A percentile compares a stretch with the other conserved stretches of the same genome.
phyloP scores from a whole-genome alignment of 2,329 filamentous ascomycete species.

The Xylaria sp. region DNA sequence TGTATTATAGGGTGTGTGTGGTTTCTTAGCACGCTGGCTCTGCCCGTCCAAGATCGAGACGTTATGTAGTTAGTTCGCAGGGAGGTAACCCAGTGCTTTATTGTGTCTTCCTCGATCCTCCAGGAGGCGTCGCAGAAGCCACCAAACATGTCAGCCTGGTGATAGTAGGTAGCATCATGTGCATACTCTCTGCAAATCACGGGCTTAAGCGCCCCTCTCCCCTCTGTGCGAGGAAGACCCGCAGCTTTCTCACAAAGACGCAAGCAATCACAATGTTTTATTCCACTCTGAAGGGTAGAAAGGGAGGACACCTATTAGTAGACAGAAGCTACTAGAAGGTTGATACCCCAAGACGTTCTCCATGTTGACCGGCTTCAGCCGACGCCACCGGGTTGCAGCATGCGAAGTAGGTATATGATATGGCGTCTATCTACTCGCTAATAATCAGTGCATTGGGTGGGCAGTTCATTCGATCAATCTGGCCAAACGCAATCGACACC shows the following conservation, averaged over 20 bases:
- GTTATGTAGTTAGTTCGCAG: not conserved
- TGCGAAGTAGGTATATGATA: not conserved
- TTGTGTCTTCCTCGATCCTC: not conserved
- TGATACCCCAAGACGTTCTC: not conserved
- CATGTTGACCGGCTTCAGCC: not conserved
- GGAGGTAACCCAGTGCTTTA: not conserved
- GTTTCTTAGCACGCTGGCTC: too few relatives aligned
- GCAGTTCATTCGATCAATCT: not conserved
- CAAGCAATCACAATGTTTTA: slow-evolving; percentile 1
- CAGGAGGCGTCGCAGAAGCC: not conserved
- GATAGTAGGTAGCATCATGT: slow-evolving; percentile 19
- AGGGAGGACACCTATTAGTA: not conserved
- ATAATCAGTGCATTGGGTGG: not conserved
- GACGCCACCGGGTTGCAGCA: not conserved
- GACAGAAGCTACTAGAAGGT: not conserved
- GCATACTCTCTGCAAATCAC: slow-evolving; percentile 21
- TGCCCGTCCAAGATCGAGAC: not conserved
- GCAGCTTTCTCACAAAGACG: slow-evolving; percentile 13
- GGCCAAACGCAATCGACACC: not conserved
- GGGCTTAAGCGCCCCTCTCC: slow-evolving; percentile 12
- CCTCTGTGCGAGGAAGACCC: slow-evolving; percentile 17
- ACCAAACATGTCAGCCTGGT: slow-evolving; percentile 11
- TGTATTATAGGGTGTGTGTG: too few relatives aligned
- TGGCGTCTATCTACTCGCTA: not conserved
- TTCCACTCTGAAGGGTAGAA: slow-evolving; percentile 4